Conservation (phyloP, 1,284 basidiomycete genomes). For the Ceratobasidium sp. region DNA sequence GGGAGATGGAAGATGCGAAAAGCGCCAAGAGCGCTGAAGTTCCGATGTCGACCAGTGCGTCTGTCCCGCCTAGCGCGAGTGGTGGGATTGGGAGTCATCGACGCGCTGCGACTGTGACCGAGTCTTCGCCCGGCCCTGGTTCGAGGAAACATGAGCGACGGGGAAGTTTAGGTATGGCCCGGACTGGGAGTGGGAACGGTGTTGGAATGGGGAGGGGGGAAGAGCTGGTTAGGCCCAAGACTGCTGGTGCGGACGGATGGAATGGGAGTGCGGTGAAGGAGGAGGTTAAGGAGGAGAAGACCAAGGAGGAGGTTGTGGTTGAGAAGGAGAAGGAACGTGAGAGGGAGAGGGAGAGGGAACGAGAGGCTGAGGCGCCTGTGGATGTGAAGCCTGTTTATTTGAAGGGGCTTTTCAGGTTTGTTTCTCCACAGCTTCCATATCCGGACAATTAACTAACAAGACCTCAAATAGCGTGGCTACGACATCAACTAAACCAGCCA, state of each 20-base stretch:
- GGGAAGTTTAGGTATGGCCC: conserved; percentile 69
- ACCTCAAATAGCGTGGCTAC: conserved; percentile 78
- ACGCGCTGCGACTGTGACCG: conserved; percentile 76
- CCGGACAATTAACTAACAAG: background rate
- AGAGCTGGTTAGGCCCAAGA: conserved; percentile 66
- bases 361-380: conserved; percentile 56
- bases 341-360: conserved; percentile 49
- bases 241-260: conserved; percentile 52
- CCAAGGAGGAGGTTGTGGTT: conserved; percentile 55
- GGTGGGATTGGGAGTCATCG: conserved; percentile 61
- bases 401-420: conserved; percentile 87
- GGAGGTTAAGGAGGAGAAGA: conserved; percentile 57
- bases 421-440: conserved; percentile 41
- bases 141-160: conserved; percentile 71
- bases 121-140: conserved; percentile 62
- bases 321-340: conserved; percentile 16
- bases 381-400: conserved; percentile 90
- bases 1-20: conserved; percentile 1
- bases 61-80: conserved; percentile 47
- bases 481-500: conserved; percentile 89
- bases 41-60: conserved; percentile 62
- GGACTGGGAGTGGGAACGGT: conserved; percentile 60
- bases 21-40: conserved; percentile 47
- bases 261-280: conserved; percentile 45
- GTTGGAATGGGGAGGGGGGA: conserved; percentile 63